These are phyloP conservation scores for Cladophialophora chaetospira DNA, from an alignment of 2,329 filamentous ascomycete genomes.

Conservation along the genomic window DNA sequence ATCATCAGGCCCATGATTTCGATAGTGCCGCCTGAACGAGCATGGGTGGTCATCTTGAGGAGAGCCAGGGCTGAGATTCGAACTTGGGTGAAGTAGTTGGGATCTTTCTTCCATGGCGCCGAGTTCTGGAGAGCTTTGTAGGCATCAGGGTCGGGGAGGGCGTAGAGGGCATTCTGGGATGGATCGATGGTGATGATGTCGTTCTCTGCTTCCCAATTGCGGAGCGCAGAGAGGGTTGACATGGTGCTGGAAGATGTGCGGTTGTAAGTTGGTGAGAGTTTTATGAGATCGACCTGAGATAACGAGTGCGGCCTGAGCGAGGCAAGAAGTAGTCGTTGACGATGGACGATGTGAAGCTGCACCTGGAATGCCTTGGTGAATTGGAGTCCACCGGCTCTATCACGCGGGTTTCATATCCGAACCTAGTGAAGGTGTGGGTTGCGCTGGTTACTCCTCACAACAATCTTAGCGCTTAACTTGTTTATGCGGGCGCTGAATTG, in stretches of 20 bases:
- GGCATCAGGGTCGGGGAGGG: conserved; percentile 65
- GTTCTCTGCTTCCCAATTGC: conserved; percentile 73
- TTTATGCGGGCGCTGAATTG: neutral
- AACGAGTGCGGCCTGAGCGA: too few species aligned
- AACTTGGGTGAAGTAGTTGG: conserved; percentile 87
- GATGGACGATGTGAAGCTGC: neutral
- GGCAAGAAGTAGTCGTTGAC: neutral
- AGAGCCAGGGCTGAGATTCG: conserved; percentile 92
- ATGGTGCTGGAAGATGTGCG: conserved; percentile 13
- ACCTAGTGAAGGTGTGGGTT: too few species aligned
- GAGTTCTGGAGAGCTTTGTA: conserved; percentile 67
- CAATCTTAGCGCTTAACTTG: too few species aligned
- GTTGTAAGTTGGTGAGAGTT: too few species aligned
- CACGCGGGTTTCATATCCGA: too few species aligned
- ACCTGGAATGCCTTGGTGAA: neutral
- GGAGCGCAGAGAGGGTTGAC: conserved; percentile 39
- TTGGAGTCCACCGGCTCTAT: too few species aligned
- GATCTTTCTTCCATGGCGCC: conserved; percentile 73
- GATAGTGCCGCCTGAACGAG: conserved; percentile 85
- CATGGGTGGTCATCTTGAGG: conserved; percentile 99
- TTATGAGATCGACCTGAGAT: too few species aligned
- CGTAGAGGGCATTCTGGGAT: conserved; percentile 86
- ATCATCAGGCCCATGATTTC: conserved; percentile 99
- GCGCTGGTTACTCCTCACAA: too few species aligned
- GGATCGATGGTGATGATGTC: conserved; percentile 80